A percentile compares a stretch with the other conserved stretches of the same genome.
These are phyloP conservation scores for Coemansia sp. DNA, from an alignment of 371 early-diverging fungal genomes.

Conservation along the genomic window DNA sequence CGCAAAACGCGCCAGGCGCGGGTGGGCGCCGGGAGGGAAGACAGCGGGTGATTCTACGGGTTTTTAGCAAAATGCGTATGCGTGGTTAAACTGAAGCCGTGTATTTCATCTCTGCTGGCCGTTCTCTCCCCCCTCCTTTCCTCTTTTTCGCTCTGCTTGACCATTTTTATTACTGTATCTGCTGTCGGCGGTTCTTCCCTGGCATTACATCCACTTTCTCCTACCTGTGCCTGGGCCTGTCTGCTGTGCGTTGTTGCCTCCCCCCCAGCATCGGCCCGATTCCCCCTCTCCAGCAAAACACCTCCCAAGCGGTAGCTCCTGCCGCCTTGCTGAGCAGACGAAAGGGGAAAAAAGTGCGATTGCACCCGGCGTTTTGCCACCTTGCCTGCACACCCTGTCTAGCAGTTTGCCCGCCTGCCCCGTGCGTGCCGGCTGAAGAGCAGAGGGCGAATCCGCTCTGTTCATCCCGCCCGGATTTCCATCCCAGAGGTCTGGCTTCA, in stretches of 20 bases:
- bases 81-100: neutral
- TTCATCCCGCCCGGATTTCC: neutral
- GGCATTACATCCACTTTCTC: neutral
- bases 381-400: too few species aligned
- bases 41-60: too few species aligned
- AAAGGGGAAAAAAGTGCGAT: too few species aligned
- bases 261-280: too few species aligned
- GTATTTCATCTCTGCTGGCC: conserved; percentile 3
- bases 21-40: neutral
- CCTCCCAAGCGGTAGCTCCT: too few species aligned
- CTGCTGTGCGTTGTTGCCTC: too few species aligned
- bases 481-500: conserved; percentile 2
- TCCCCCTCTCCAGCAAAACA: too few species aligned
- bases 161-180: neutral
- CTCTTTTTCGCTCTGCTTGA: neutral
- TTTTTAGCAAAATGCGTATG: conserved; percentile 1
- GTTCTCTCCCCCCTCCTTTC: neutral
- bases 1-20: neutral
- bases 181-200: neutral
- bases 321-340: too few species aligned
- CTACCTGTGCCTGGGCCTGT: neutral
- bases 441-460: neutral
- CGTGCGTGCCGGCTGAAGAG: too few species aligned
- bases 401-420: too few species aligned
- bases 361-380: too few species aligned